phyloP scores from a whole-genome alignment of 2,329 filamentous ascomycete genomes.

The Cryphonectria radicalis region DNA sequence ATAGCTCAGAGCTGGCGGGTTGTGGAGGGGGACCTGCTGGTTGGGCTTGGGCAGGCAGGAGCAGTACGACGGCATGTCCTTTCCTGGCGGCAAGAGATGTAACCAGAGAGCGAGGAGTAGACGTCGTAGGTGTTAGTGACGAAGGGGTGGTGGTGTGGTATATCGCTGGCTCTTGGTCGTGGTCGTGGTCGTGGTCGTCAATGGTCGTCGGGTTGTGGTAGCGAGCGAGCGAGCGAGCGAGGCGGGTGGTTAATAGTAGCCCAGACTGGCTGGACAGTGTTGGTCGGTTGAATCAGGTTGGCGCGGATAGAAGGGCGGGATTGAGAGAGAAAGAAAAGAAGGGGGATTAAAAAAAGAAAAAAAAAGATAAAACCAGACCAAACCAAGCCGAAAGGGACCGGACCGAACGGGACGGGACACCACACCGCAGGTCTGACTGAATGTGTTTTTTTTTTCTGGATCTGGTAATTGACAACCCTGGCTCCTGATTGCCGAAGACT shows the following conservation, averaged over 20 bases:
- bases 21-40: constrained; percentile 3
- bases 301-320: not conserved
- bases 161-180: not conserved
- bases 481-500: constrained; percentile 11
- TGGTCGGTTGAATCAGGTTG: not conserved
- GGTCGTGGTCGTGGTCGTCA: not conserved
- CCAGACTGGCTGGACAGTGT: not conserved
- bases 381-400: not conserved
- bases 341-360: constrained; percentile 4
- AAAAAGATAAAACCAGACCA: constrained; percentile 1
- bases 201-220: not conserved
- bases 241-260: not conserved
- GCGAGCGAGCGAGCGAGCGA: constrained; percentile 3
- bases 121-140: not conserved
- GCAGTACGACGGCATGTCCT: constrained; percentile 27
- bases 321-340: not conserved
- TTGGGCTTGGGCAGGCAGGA: constrained; percentile 13
- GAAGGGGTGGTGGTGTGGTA: constrained; percentile 7
- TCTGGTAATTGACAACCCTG: constrained; percentile 15
- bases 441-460: constrained; percentile 13
- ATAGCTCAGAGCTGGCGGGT: constrained; percentile 2
- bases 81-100: constrained; percentile 16
- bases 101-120: not conserved
- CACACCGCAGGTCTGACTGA: constrained; percentile 15
- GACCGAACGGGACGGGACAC: constrained; percentile 8